Base-by-base conservation (phyloP, 2,329 filamentous ascomycete genomes). In the Plectosphaerella sp. region DNA sequence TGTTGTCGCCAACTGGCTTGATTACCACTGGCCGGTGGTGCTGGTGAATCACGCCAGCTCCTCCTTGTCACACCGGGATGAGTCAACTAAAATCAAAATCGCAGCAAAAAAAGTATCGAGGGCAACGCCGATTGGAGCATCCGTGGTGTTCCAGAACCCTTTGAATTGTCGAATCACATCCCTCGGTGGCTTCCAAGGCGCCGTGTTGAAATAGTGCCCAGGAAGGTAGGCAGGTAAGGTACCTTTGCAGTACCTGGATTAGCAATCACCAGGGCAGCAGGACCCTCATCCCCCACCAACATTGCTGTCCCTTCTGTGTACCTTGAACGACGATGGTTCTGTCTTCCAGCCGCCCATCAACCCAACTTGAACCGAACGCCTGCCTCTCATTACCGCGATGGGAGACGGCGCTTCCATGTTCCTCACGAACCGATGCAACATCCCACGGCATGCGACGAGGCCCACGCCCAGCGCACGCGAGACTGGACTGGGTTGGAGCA, bases 111-210 rank as follows among this genome's bases (percentile, higher is more conserved):
- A 12, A 20, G n/a, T 18, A 18, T 22, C n/a, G 8, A 18, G n/a
- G 18, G 37, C n/a, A 16, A 43, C 5, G 41, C 41, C 41, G 41
- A 43, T 43, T 43, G 41, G 41, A 20, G 18, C n/a, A 20, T 12
- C n/a, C 8, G 18, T 12, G 10, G 5, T 43, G 41, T 46, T 51
- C 42, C 49, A 51, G 49, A 47, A 47, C 10, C 9, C n/a, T 37
- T 46, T 28, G 41, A 47, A 51, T 51, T 51, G 42, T 51, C 49
- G 42, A 51, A 51, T 51, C 49, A 51, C 41, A 20, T 35, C 35
- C 7, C 47, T 14, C 35, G 20, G 14, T 41, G 35, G 7, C n/a
- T 14, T 48, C 11, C 11, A 33, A 48, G 33, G 18, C 18, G 37
- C 18, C 18, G 37, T 16, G 37, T 41, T 41, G 16, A 15, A 41